These are phyloP conservation scores for Xerocomellus chrysenteron DNA, from an alignment of 768 basidiomycete genomes.

Conservation along the genomic window DNA sequence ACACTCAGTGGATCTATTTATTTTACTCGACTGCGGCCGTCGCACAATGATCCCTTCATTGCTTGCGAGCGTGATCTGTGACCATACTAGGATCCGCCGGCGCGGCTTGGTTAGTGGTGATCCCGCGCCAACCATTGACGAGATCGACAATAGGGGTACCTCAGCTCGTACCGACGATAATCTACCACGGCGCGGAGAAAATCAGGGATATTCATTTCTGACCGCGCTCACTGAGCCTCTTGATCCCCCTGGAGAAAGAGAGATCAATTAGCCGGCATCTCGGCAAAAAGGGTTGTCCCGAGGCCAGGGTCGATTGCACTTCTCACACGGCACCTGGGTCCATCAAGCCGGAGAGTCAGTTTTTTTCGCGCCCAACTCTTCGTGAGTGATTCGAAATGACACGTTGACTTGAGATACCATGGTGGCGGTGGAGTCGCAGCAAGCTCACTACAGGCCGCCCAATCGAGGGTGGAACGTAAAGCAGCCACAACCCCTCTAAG, in stretches of 20 bases:
- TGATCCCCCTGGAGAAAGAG: background rate
- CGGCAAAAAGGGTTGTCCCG: background rate
- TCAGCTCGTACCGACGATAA: background rate
- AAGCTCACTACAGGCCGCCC: background rate
- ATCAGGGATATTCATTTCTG: background rate
- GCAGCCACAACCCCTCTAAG: background rate
- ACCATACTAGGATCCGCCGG: too few species aligned
- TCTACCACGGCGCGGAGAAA: background rate
- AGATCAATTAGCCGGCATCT: background rate
- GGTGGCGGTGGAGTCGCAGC: background rate
- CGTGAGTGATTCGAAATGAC: background rate
- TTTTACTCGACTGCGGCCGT: too few species aligned
- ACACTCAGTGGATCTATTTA: too few species aligned
- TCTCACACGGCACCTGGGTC: background rate
- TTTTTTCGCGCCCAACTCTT: background rate
- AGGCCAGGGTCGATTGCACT: background rate
- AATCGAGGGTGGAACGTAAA: conserved; percentile 8
- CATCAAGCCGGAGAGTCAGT: conserved; percentile 1
- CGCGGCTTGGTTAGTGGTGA: too few species aligned
- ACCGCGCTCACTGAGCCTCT: background rate
- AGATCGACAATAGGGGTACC: too few species aligned
- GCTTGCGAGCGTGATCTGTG: too few species aligned
- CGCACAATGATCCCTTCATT: too few species aligned
- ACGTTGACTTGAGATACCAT: background rate
- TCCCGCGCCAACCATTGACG: too few species aligned